These are phyloP conservation scores for Stipa capillata DNA, from an alignment of 176 grass and related monocot species.

Conservation along the genomic window DNA sequence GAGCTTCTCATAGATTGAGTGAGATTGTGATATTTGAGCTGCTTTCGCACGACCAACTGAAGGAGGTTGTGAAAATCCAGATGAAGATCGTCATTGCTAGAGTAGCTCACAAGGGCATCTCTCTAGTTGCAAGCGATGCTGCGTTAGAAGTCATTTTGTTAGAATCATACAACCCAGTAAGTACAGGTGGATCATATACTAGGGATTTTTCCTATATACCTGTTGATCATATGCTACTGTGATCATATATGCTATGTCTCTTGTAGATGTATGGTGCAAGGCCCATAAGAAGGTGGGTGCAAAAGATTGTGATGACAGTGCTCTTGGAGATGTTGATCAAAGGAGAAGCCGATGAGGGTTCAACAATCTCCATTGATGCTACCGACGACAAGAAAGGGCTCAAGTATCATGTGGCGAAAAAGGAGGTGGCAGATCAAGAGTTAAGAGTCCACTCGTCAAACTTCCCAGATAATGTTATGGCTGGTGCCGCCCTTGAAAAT, in stretches of 20 bases:
- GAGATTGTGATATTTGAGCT: slow-evolving; percentile 40
- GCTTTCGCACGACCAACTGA: slow-evolving; percentile 17
- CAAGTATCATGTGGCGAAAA: background rate
- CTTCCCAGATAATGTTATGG: too few species aligned
- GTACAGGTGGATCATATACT: too few species aligned
- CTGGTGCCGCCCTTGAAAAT: too few species aligned
- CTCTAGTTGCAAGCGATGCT: slow-evolving; percentile 38
- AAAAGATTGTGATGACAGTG: background rate
- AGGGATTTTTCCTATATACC: background rate
- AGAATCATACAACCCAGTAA: background rate
- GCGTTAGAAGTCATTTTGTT: slow-evolving; percentile 39
- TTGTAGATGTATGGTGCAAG: background rate
- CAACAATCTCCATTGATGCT: background rate
- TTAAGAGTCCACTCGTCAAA: background rate
- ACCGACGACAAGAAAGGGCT: background rate
- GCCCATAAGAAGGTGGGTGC: background rate
- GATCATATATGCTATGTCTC: background rate
- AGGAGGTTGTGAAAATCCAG: slow-evolving; percentile 30
- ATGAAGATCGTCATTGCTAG: slow-evolving; percentile 42
- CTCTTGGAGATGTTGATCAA: background rate
- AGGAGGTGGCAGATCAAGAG: too few species aligned
- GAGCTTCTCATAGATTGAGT: slow-evolving; percentile 31
- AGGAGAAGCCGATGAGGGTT: background rate
- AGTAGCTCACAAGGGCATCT: slow-evolving; percentile 33
- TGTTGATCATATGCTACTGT: background rate